phyloP scores from a whole-genome alignment of 2,329 filamentous ascomycete species.

The Cercospora janseana region DNA sequence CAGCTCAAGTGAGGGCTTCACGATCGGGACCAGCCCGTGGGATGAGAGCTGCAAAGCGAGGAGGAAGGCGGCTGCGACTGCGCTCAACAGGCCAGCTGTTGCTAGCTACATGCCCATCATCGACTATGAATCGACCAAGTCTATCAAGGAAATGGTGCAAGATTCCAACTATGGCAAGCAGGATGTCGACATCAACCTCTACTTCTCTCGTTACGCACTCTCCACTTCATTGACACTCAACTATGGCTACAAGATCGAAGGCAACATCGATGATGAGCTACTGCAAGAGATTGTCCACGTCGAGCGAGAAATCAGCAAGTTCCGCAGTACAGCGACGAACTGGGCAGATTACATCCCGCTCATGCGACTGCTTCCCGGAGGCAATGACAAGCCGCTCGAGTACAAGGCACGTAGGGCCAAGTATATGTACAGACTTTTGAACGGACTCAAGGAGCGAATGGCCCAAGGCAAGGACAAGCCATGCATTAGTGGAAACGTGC shows the following conservation, averaged over 20 bases:
- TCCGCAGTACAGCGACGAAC: slow-evolving; percentile 76
- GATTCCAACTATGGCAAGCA: slow-evolving; percentile 61
- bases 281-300: slow-evolving; percentile 73
- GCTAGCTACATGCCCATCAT: slow-evolving; percentile 81
- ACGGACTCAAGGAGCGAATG: slow-evolving; percentile 61
- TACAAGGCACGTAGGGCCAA: slow-evolving; percentile 68
- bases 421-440: slow-evolving; percentile 60
- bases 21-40: slow-evolving; percentile 81
- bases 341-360: slow-evolving; percentile 78
- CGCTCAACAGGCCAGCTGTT: slow-evolving; percentile 71
- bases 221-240: slow-evolving; percentile 76
- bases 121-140: slow-evolving; percentile 70
- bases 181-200: slow-evolving; percentile 68
- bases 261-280: slow-evolving; percentile 64
- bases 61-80: slow-evolving; percentile 74
- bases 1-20: slow-evolving; percentile 73
- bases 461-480: slow-evolving; percentile 63
- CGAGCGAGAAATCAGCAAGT: slow-evolving; percentile 72
- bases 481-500: slow-evolving; percentile 67
- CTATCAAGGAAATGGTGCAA: slow-evolving; percentile 68
- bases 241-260: slow-evolving; percentile 74
- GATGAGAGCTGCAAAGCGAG: slow-evolving; percentile 75
- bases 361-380: slow-evolving; percentile 62
- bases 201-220: slow-evolving; percentile 73
- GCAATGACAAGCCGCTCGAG: slow-evolving; percentile 61